A percentile compares a stretch with the other conserved stretches of the same genome.
Conservation (phyloP, 495 filamentous ascomycete species). For the Pseudomonodictys pantanalensis region DNA sequence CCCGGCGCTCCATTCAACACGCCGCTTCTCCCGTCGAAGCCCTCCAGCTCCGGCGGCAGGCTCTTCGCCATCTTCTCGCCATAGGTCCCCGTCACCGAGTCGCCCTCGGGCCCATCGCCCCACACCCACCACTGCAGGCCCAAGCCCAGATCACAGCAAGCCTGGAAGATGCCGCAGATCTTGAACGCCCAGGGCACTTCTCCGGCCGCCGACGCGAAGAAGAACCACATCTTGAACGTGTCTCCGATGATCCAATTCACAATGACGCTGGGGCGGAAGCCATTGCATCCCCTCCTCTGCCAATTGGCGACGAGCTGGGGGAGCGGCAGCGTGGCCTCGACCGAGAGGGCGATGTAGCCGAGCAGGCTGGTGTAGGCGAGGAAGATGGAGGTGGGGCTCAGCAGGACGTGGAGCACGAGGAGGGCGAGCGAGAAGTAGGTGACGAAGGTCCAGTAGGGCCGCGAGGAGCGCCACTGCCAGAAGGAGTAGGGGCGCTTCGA, state of each 20-base stretch:
- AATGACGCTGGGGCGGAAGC: conserved; percentile 83
- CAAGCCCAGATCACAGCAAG: conserved; percentile 75
- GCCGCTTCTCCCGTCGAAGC: not conserved
- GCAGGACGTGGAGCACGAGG: conserved; percentile 65
- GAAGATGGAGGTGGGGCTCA: conserved; percentile 63
- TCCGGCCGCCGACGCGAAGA: conserved; percentile 54
- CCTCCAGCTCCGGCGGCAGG: not conserved
- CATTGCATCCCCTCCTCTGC: conserved; percentile 74
- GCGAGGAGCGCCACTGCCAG: conserved; percentile 85
- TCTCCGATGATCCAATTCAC: conserved; percentile 88
- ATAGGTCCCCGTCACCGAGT: not conserved
- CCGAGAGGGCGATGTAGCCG: conserved; percentile 78
- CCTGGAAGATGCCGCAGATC: conserved; percentile 88
- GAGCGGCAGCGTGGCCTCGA: conserved; percentile 86
- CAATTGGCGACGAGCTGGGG: conserved; percentile 86
- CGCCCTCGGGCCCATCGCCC: conserved; percentile 51
- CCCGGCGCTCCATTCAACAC: not conserved
- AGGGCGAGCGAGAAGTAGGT: conserved; percentile 65
- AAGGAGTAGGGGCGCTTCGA: conserved; percentile 75
- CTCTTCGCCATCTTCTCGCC: not conserved
- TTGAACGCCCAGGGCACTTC: conserved; percentile 85
- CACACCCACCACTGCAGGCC: conserved; percentile 86
- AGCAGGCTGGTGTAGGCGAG: conserved; percentile 65
- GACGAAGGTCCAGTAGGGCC: conserved; percentile 91
- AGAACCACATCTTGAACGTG: conserved; percentile 93